These are phyloP conservation scores for Fraxinus paxiana DNA, from an alignment of 305 asterid genomes.

Conservation along the genomic window DNA sequence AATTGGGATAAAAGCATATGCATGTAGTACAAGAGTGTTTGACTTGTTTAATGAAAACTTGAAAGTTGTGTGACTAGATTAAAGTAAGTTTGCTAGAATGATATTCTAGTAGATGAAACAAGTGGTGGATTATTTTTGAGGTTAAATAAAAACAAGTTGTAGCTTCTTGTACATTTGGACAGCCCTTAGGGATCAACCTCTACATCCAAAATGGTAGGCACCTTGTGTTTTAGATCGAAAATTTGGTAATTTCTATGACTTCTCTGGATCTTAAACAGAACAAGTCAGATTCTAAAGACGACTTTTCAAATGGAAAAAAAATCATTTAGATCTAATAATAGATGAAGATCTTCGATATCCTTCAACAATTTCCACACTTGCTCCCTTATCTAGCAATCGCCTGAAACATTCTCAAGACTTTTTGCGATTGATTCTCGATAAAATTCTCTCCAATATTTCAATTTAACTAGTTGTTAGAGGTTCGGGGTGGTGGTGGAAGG, in stretches of 20 bases:
- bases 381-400: conserved; percentile 57
- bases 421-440: conserved; percentile 35
- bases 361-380: conserved; percentile 48
- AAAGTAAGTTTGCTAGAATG: too few relatives aligned
- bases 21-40: too few relatives aligned
- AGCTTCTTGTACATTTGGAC: conserved; percentile 82
- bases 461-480: conserved; percentile 42
- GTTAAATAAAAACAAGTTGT: too few relatives aligned
- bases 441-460: conserved; percentile 47
- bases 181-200: conserved; percentile 83
- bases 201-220: conserved; percentile 64
- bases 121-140: too few relatives aligned
- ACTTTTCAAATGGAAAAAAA: conserved; percentile 58
- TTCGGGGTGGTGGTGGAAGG: too few relatives aligned
- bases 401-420: conserved; percentile 40
- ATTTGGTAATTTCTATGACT: conserved; percentile 52
- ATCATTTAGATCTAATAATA: conserved; percentile 73
- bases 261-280: conserved; percentile 61
- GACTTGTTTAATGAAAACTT: too few relatives aligned
- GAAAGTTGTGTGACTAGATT: too few relatives aligned
- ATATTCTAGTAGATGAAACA: too few relatives aligned
- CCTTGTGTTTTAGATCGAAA: conserved; percentile 63
- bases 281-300: conserved; percentile 48
- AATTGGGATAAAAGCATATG: too few relatives aligned
- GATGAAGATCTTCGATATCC: conserved; percentile 57